Evolutionary conservation across 1,139 yeast genomes (phyloP).

Genomic region (Saccharomyces hybrid): DNA sequence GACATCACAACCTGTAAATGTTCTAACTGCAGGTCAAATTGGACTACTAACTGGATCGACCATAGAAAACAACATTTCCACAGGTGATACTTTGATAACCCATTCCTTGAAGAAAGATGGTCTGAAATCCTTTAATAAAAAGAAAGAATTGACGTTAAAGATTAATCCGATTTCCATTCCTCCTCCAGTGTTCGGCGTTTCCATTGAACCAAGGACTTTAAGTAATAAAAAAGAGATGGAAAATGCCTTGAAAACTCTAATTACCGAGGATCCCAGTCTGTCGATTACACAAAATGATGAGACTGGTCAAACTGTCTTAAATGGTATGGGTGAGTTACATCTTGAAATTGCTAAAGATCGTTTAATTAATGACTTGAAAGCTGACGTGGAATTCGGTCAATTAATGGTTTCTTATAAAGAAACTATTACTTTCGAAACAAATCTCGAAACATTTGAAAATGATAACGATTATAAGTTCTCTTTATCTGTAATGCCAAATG

Average conservation of each 20-base stretch:
- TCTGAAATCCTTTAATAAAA: conserved; percentile 33
- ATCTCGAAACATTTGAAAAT: conserved; percentile 17
- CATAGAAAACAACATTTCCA: conserved; percentile 49
- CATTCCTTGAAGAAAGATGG: conserved; percentile 46
- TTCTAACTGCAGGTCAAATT: conserved; percentile 68
- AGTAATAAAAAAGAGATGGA: conserved; percentile 71
- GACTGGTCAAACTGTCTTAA: conserved; percentile 73
- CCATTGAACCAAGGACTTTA: conserved; percentile 74
- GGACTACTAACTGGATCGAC: conserved; percentile 56
- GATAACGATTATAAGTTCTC: conserved; percentile 28
- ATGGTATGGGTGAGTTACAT: conserved; percentile 97
- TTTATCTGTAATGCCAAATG: conserved; percentile 41
- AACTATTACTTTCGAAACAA: conserved; percentile 37
- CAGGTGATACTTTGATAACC: conserved; percentile 83
- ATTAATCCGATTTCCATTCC: conserved; percentile 78
- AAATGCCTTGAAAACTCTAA: conserved; percentile 52
- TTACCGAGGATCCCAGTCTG: conserved; percentile 81
- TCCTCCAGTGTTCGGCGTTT: conserved; percentile 85
- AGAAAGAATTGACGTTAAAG: conserved; percentile 41
- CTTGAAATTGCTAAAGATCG: conserved; percentile 80
- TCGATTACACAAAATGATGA: conserved; percentile 68
- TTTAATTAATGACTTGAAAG: conserved; percentile 69
- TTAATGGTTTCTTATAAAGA: conserved; percentile 89
- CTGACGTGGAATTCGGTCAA: conserved; percentile 69
- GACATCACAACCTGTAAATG: conserved; percentile 59